Conservation (phyloP, 1,284 basidiomycete species). For the Malassezia brasiliensis region DNA sequence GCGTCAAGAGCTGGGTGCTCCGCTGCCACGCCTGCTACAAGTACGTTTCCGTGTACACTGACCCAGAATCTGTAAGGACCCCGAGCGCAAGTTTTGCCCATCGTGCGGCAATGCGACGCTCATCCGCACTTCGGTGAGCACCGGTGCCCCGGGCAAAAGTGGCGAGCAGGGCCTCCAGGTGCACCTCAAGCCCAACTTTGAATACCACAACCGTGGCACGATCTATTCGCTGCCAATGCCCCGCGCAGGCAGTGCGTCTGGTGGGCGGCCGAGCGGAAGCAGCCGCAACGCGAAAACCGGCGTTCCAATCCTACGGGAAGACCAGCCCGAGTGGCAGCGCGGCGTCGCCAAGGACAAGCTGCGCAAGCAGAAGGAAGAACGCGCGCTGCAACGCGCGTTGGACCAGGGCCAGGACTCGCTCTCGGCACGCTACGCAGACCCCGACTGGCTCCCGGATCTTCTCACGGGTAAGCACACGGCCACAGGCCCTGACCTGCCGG, state of each 20-base stretch:
- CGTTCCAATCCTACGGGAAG: conserved; percentile 39
- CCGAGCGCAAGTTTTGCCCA: conserved; percentile 90
- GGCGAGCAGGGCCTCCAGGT: conserved; percentile 29
- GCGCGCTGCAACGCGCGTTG: conserved; percentile 20
- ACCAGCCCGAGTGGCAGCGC: conserved; percentile 46
- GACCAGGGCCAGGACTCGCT: conserved; percentile 37
- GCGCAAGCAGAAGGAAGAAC: conserved; percentile 36
- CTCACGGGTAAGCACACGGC: conserved; percentile 24
- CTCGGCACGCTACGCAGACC: conserved; percentile 40
- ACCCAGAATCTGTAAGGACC: conserved; percentile 83
- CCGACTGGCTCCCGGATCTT: conserved; percentile 40
- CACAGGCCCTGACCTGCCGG: conserved; percentile 27
- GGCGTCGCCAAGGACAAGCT: conserved; percentile 31
- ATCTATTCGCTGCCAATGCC: conserved; percentile 87
- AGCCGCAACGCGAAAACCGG: conserved; percentile 20
- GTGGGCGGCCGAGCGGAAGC: conserved; percentile 28
- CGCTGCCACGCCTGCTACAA: conserved; percentile 99
- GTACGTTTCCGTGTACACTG: conserved; percentile 55
- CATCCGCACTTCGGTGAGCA: conserved; percentile 69
- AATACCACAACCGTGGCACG: conserved; percentile 83
- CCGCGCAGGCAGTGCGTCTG: conserved; percentile 58
- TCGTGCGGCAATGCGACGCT: conserved; percentile 90
- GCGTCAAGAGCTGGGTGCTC: conserved; percentile 89
- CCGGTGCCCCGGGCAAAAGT: conserved; percentile 9
- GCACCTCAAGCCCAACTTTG: conserved; percentile 56